Conservation (phyloP, 768 basidiomycete genomes). For the Candolleomyces aberdarensis region DNA sequence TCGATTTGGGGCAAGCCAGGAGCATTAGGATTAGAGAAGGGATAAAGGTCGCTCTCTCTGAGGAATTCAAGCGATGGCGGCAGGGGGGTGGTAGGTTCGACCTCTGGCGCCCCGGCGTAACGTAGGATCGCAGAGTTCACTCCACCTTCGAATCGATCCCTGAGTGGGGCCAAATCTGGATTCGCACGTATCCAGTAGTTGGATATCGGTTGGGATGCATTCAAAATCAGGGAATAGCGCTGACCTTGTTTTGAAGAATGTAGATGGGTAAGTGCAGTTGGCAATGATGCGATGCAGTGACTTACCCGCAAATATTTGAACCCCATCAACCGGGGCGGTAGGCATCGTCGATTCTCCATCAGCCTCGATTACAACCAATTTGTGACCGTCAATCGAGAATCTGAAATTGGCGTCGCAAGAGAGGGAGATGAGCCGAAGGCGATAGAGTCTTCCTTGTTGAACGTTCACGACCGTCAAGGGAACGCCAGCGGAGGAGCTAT, state of each 20-base stretch:
- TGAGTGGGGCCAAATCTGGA: slow-evolving; percentile 13
- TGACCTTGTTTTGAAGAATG: slow-evolving; percentile 26
- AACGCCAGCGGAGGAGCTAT: slow-evolving; percentile 22
- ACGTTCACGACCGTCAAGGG: slow-evolving; percentile 40
- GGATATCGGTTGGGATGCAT: slow-evolving; percentile 30
- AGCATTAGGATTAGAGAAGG: slow-evolving; percentile 21
- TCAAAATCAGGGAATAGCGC: slow-evolving; percentile 43
- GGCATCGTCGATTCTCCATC: neutral
- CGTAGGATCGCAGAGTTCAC: slow-evolving; percentile 54
- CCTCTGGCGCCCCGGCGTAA: slow-evolving; percentile 38
- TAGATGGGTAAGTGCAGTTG: neutral
- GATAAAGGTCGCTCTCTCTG: slow-evolving; percentile 33
- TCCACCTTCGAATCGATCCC: slow-evolving; percentile 24
- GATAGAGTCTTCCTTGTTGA: slow-evolving; percentile 33
- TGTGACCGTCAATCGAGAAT: slow-evolving; percentile 46
- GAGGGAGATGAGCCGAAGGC: slow-evolving; percentile 47
- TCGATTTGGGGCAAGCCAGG: slow-evolving; percentile 35
- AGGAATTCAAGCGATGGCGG: slow-evolving; percentile 23
- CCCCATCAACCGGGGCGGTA: slow-evolving; percentile 35
- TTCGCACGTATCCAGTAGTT: slow-evolving; percentile 47
- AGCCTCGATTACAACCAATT: slow-evolving; percentile 20
- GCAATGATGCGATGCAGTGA: slow-evolving; percentile 3
- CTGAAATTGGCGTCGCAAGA: slow-evolving; percentile 42
- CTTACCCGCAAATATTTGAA: slow-evolving; percentile 34
- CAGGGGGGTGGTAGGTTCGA: slow-evolving; percentile 37